These are phyloP conservation scores for Xylaria acuta DNA, from an alignment of 495 filamentous ascomycete genomes.

Conservation along the genomic window DNA sequence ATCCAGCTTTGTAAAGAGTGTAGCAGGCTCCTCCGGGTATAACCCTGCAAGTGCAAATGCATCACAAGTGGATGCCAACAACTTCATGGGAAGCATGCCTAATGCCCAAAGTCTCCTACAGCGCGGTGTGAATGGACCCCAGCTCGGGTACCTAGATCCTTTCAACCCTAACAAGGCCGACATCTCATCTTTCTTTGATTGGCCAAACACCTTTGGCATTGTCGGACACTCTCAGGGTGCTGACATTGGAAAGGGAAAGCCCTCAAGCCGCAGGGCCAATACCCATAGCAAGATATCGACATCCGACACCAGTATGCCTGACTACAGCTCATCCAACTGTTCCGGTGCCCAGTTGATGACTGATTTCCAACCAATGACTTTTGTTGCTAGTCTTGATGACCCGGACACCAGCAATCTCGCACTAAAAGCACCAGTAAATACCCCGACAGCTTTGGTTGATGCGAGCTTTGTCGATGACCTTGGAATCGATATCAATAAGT, in stretches of 20 bases:
- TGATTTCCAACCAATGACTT: constrained; percentile 41
- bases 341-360: constrained; percentile 27
- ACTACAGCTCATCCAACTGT: constrained; percentile 39
- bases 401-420: constrained; percentile 37
- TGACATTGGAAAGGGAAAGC: constrained; percentile 33
- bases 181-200: constrained; percentile 44
- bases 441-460: constrained; percentile 39
- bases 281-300: constrained; percentile 39
- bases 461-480: constrained; percentile 37
- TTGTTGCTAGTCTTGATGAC: constrained; percentile 45
- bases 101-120: constrained; percentile 35
- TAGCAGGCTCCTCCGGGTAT: constrained; percentile 23
- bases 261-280: constrained; percentile 31
- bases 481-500: constrained; percentile 32
- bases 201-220: constrained; percentile 38
- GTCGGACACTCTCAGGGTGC: constrained; percentile 29
- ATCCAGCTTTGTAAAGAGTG: constrained; percentile 33
- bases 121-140: constrained; percentile 29
- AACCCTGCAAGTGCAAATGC: constrained; percentile 28
- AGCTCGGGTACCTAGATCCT: constrained; percentile 42
- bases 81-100: constrained; percentile 36
- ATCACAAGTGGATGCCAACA: constrained; percentile 28
- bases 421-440: constrained; percentile 49
- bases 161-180: constrained; percentile 43
- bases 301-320: constrained; percentile 50